Evolutionary conservation across 495 filamentous ascomycete species (phyloP).

Genomic region (Pyronema domesticum): DNA sequence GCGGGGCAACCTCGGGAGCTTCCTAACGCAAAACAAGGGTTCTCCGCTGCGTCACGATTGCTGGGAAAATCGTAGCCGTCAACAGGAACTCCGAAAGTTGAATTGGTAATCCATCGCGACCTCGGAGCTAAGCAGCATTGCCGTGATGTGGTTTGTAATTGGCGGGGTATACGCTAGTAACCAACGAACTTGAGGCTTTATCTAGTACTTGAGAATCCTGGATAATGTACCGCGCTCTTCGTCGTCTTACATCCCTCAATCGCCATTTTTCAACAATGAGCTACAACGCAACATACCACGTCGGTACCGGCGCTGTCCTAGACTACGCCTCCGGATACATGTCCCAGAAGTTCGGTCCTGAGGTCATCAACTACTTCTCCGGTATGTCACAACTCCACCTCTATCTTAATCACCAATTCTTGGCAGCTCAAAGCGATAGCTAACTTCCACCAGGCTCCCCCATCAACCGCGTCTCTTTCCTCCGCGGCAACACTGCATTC

Average conservation of each 20-base stretch:
- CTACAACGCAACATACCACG: not conserved
- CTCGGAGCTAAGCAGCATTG: too few species aligned
- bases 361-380: conserved; percentile 90
- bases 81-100: too few species aligned
- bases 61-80: too few species aligned
- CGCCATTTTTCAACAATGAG: not conserved
- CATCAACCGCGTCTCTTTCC: conserved; percentile 66
- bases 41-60: too few species aligned
- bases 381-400: conserved; percentile 29
- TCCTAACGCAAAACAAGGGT: too few species aligned
- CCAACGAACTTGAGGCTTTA: too few species aligned
- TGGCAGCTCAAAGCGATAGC: conserved; percentile 15
- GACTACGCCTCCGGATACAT: conserved; percentile 64
- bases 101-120: too few species aligned
- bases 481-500: conserved; percentile 63
- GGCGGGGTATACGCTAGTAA: too few species aligned
- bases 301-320: conserved; percentile 24
- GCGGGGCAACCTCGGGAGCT: too few species aligned
- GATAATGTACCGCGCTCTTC: too few species aligned
- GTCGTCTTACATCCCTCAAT: not conserved
- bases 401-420: not conserved
- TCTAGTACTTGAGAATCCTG: too few species aligned
- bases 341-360: conserved; percentile 69
- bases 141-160: too few species aligned
- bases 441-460: conserved; percentile 37